Evolutionary conservation across 768 basidiomycete species (phyloP).

Genomic region (Lentinula sp.): DNA sequence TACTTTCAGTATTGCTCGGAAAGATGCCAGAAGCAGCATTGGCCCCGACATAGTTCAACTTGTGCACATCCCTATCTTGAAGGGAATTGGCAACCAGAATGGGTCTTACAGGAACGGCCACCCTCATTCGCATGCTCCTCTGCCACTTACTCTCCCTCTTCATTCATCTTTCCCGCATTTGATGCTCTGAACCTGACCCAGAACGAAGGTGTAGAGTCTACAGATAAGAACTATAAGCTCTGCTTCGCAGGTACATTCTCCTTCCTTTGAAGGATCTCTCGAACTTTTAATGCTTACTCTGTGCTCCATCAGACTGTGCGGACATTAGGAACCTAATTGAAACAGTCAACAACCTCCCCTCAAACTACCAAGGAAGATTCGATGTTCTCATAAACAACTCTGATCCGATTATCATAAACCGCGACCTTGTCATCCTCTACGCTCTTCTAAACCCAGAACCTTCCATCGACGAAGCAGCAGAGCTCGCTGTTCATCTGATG

Average conservation of each 20-base stretch:
- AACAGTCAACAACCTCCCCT: conserved; percentile 32
- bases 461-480: conserved; percentile 34
- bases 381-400: conserved; percentile 33
- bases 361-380: conserved; percentile 27
- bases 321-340: conserved; percentile 30
- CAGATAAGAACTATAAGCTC: conserved; percentile 23
- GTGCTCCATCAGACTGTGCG: conserved; percentile 17
- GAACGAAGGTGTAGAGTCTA: conserved; percentile 22
- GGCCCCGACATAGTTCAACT: conserved; percentile 20
- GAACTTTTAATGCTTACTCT: background rate
- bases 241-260: conserved; percentile 25
- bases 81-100: conserved; percentile 22
- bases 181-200: conserved; percentile 23
- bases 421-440: conserved; percentile 33
- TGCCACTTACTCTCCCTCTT: conserved; percentile 9
- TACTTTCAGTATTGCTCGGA: conserved; percentile 25
- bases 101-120: conserved; percentile 19
- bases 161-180: conserved; percentile 25
- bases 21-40: conserved; percentile 24
- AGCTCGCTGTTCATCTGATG: conserved; percentile 35
- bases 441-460: conserved; percentile 31
- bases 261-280: background rate
- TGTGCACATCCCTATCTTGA: conserved; percentile 22
- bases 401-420: conserved; percentile 30
- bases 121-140: conserved; percentile 17